Base-by-base conservation (phyloP, 1,139 yeast species). In the Candida sojae region DNA sequence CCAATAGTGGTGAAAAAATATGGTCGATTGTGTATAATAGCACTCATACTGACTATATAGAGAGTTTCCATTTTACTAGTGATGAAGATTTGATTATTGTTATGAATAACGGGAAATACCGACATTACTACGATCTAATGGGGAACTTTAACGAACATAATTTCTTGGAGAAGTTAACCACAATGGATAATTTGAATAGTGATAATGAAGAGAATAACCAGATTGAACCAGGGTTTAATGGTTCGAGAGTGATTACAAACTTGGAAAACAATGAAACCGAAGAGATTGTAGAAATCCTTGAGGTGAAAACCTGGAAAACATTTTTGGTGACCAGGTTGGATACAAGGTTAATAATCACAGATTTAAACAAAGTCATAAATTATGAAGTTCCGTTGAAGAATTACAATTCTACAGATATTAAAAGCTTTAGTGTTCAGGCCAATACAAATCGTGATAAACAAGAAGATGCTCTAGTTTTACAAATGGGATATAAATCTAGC, bases 71-170 rank as follows among this genome's bases (percentile, higher is more conserved):
- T 29, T 75, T 75, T 53, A 48, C 81, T 63, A 29, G 28, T 8
- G 80, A 48, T 50, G 96, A 88, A 54, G 75, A 80, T 47, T 71
- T 91, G 48, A 67, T 86, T 17, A 80, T 90, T 8, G 79, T 89
- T 0, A 66, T 87, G 30, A 77, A 75, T 36, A 75, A 75, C 49
- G 78, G 90, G 1, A 71, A 73, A 34, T 80, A 80, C 38, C 70
- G 97, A 51, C 70, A 78, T 44, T 92, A 91, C 61, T 68, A 77
- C 43, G 92, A 88, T 56, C 82, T 88, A 53, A 80, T 80, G 33
- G 89, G 90, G 5, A 82, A 80, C 47, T 84, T 84, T 58, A 75
- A 78, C 43, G 89, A 85, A 53, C 62, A 67, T 52, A 47, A 53
- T 41, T 78, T 65, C 44, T 64, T 68, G 4, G 68, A 73, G 1